These are phyloP conservation scores for Aplosporella prunicola DNA, from an alignment of 2,329 filamentous ascomycete genomes.

Conservation along the genomic window DNA sequence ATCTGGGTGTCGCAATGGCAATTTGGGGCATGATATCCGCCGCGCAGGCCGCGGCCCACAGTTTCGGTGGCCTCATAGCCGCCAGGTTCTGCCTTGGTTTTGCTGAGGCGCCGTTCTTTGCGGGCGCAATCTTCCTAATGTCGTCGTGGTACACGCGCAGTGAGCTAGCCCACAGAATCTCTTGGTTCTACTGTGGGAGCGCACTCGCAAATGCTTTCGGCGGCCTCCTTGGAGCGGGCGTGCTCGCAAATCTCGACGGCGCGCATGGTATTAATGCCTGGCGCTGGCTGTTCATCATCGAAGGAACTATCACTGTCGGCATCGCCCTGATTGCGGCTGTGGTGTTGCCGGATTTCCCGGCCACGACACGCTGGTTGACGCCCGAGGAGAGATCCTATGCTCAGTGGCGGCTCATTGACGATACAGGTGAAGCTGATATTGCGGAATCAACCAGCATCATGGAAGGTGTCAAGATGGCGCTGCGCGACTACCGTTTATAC, in stretches of 20 bases:
- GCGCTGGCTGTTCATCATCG: slow-evolving; percentile 12
- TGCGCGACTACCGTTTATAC: slow-evolving; percentile 43
- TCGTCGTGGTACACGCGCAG: slow-evolving; percentile 17
- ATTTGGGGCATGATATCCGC: slow-evolving; percentile 33
- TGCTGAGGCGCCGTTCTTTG: slow-evolving; percentile 36
- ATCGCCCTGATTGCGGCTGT: slow-evolving; percentile 8
- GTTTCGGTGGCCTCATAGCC: slow-evolving; percentile 35
- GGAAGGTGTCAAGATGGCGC: slow-evolving; percentile 40
- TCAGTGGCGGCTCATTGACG: slow-evolving; percentile 20
- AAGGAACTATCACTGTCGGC: slow-evolving; percentile 11
- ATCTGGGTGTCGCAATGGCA: slow-evolving; percentile 41
- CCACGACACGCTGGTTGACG: slow-evolving; percentile 12
- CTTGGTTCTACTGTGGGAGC: slow-evolving; percentile 12
- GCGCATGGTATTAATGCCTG: slow-evolving; percentile 12
- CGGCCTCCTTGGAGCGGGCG: slow-evolving; percentile 13
- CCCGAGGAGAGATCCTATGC: slow-evolving; percentile 15
- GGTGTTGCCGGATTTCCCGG: slow-evolving; percentile 13
- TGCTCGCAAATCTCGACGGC: slow-evolving; percentile 13
- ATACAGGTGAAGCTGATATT: slow-evolving; percentile 38
- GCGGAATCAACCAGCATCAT: slow-evolving; percentile 31
- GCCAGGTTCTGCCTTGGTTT: slow-evolving; percentile 42
- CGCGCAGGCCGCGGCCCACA: slow-evolving; percentile 39
- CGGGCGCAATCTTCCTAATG: slow-evolving; percentile 15
- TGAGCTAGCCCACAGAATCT: slow-evolving; percentile 11
- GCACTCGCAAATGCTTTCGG: slow-evolving; percentile 14